These are phyloP conservation scores for Pseudocercospora pini-densiflorae DNA, from an alignment of 2,329 filamentous ascomycete genomes.

Conservation along the genomic window DNA sequence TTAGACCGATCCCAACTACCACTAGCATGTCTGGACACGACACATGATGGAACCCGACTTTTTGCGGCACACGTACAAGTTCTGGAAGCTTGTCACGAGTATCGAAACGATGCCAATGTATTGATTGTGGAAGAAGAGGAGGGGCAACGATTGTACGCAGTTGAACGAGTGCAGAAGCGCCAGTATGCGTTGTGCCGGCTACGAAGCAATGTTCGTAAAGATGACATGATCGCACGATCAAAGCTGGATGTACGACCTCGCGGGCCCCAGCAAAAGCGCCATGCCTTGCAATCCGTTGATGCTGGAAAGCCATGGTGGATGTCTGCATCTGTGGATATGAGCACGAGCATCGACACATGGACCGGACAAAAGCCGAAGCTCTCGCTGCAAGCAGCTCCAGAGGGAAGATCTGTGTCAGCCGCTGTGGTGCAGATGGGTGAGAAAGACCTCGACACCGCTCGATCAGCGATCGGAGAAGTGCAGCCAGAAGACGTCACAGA, in stretches of 20 bases:
- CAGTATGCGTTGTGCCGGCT: conserved; percentile 72
- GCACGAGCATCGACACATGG: background rate
- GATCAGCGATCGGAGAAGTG: background rate
- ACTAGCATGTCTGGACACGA: conserved; percentile 65
- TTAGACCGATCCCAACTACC: conserved; percentile 64
- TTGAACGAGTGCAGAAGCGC: conserved; percentile 67
- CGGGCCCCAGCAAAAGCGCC: conserved; percentile 32
- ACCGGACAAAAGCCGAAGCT: conserved; percentile 4
- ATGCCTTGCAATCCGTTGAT: conserved; percentile 18
- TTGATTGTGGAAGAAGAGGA: conserved; percentile 66
- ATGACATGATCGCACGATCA: conserved; percentile 50
- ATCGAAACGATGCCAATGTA: conserved; percentile 54
- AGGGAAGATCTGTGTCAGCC: conserved; percentile 4
- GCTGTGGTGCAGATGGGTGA: conserved; percentile 4
- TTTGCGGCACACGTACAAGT: conserved; percentile 68
- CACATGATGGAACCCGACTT: conserved; percentile 56
- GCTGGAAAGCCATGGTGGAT: conserved; percentile 34
- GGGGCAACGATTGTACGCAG: conserved; percentile 60
- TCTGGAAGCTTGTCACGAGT: conserved; percentile 62
- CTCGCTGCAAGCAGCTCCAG: conserved; percentile 7
- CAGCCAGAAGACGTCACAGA: background rate
- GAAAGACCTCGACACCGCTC: background rate
- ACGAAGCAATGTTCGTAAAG: conserved; percentile 67
- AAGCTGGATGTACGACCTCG: conserved; percentile 38
- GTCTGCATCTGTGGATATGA: conserved; percentile 23